Evolutionary conservation across 768 basidiomycete species (phyloP).

Genomic region (Calvatia gigantea): DNA sequence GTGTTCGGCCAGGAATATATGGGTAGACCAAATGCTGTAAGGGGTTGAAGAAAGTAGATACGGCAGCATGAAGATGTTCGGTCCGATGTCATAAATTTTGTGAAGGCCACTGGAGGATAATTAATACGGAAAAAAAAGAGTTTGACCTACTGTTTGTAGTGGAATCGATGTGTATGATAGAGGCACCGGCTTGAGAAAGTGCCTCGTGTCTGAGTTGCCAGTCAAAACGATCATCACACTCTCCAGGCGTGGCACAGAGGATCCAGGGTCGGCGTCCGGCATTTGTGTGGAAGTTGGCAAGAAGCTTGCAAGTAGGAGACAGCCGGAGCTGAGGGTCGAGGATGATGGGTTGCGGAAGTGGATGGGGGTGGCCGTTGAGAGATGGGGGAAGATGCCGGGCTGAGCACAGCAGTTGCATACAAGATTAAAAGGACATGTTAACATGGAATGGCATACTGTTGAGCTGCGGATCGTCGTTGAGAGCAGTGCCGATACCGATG

Average conservation of each 20-base stretch:
- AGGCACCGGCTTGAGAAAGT: constrained; percentile 66
- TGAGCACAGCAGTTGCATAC: constrained; percentile 19
- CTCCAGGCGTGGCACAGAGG: constrained; percentile 37
- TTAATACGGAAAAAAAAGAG: background rate
- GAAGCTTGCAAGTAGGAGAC: constrained; percentile 60
- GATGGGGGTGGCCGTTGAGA: constrained; percentile 33
- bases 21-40: no score
- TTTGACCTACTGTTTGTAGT: constrained; percentile 28
- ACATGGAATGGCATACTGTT: constrained; percentile 55
- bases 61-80: background rate
- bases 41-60: no score
- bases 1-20: no score
- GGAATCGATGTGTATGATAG: constrained; percentile 48
- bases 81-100: background rate
- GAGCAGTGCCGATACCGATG: constrained; percentile 83
- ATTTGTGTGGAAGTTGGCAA: constrained; percentile 58
- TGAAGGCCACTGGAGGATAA: no score
- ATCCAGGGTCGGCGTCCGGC: constrained; percentile 73
- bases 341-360: constrained; percentile 78
- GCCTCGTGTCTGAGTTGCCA: constrained; percentile 33
- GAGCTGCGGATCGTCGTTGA: constrained; percentile 93
- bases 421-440: background rate
- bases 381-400: constrained; percentile 54
- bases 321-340: constrained; percentile 77
- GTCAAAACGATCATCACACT: constrained; percentile 16